Evolutionary conservation across 1,284 basidiomycete genomes (phyloP).

Genomic region (Testicularia cyperi): DNA sequence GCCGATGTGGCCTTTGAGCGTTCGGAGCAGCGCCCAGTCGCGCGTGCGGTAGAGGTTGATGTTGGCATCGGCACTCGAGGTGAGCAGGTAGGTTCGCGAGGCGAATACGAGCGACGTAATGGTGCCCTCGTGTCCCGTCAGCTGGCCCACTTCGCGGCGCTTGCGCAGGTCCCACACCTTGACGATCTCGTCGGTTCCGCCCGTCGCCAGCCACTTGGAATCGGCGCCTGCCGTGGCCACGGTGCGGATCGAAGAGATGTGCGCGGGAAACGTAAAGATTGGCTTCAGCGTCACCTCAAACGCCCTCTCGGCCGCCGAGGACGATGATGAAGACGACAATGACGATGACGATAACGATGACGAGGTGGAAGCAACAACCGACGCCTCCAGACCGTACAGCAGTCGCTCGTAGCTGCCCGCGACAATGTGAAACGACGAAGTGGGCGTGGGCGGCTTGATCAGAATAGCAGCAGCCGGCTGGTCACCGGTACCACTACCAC

Average conservation of each 20-base stretch:
- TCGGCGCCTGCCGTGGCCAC: conserved; percentile 68
- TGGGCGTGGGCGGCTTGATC: conserved; percentile 31
- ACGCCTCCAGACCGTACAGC: conserved; percentile 83
- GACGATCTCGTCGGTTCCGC: conserved; percentile 89
- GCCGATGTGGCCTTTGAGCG: conserved; percentile 88
- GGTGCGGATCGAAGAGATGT: conserved; percentile 86
- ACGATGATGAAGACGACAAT: no score
- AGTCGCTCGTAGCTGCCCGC: conserved; percentile 94
- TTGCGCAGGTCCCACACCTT: conserved; percentile 95
- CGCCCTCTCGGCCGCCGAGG: conserved; percentile 8
- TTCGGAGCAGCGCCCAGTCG: conserved; percentile 86
- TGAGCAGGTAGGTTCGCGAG: conserved; percentile 81
- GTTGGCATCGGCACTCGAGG: conserved; percentile 76
- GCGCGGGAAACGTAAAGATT: conserved; percentile 93
- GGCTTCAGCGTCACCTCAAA: conserved; percentile 66
- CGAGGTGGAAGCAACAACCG: conserved; percentile 60
- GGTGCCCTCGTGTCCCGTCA: conserved; percentile 91
- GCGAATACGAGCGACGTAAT: conserved; percentile 87
- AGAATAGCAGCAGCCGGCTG: conserved; percentile 8
- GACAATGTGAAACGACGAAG: conserved; percentile 72
- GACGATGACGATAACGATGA: no score
- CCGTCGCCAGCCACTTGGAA: conserved; percentile 87
- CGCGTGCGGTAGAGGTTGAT: conserved; percentile 85
- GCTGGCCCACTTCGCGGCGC: conserved; percentile 84
- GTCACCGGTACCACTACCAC: neutral